Conservation (phyloP, 192 early-diverging fungal species). For the Coemansia sp. region DNA sequence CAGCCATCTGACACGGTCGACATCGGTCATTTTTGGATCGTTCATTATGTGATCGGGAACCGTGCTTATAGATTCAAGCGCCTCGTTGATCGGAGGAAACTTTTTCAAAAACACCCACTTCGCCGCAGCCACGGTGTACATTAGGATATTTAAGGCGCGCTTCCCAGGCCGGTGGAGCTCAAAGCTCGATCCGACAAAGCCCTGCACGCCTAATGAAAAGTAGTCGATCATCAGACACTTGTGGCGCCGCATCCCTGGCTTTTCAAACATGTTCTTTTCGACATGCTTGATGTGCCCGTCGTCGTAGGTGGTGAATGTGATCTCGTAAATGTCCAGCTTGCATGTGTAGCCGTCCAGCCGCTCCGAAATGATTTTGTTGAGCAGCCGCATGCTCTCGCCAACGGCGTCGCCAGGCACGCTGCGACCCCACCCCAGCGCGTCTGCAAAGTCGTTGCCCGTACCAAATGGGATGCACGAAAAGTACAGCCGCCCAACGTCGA, state of each 20-base stretch:
- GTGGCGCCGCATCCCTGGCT: constrained; percentile 49
- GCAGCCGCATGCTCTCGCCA: constrained; percentile 57
- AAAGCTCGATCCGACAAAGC: constrained; percentile 68
- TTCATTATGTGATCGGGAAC: constrained; percentile 53
- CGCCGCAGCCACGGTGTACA: constrained; percentile 62
- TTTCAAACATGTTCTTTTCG: constrained; percentile 53
- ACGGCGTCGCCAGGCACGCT: constrained; percentile 63
- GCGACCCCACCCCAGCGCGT: constrained; percentile 76
- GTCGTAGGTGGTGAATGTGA: constrained; percentile 59
- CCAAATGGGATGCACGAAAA: constrained; percentile 76
- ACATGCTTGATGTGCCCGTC: constrained; percentile 66
- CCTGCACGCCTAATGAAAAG: constrained; percentile 74
- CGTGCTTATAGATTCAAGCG: constrained; percentile 60
- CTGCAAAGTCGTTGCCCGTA: constrained; percentile 73
- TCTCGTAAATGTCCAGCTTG: constrained; percentile 70
- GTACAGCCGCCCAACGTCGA: constrained; percentile 65
- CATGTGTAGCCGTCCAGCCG: constrained; percentile 64
- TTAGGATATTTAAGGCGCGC: constrained; percentile 64
- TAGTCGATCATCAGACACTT: constrained; percentile 70
- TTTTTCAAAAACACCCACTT: constrained; percentile 65
- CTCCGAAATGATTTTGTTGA: constrained; percentile 60
- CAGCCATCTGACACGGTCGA: constrained; percentile 34
- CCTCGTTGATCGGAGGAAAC: constrained; percentile 63
- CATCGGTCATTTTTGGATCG: constrained; percentile 42
- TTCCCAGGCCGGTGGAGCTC: constrained; percentile 67